Evolutionary conservation across 352 stramenopile genomes (phyloP).

Genomic region (Pythium apleroticum): DNA sequence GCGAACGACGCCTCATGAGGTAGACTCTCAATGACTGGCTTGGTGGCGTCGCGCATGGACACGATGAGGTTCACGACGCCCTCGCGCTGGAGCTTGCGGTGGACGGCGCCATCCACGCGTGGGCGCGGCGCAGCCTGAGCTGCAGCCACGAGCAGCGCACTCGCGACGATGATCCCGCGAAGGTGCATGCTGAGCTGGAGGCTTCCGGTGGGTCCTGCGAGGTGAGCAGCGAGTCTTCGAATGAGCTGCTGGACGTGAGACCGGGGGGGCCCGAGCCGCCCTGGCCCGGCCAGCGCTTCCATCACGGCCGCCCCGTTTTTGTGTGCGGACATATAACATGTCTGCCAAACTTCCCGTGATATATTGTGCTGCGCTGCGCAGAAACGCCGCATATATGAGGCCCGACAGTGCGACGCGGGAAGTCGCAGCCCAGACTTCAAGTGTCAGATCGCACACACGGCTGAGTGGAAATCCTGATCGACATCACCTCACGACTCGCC

Average conservation of each 20-base stretch:
- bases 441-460: too few species aligned
- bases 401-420: not conserved
- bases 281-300: too few species aligned
- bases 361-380: too few species aligned
- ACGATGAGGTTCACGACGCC: slow-evolving; percentile 30
- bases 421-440: too few species aligned
- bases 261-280: too few species aligned
- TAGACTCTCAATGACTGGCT: not conserved
- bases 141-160: not conserved
- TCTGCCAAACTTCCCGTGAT: too few species aligned
- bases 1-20: not conserved
- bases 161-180: not conserved
- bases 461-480: too few species aligned
- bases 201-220: not conserved
- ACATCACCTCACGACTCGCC: too few species aligned
- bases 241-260: not conserved
- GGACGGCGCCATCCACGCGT: slow-evolving; percentile 1
- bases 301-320: too few species aligned
- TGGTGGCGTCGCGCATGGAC: slow-evolving; percentile 19
- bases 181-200: not conserved
- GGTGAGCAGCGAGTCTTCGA: not conserved
- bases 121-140: not conserved
- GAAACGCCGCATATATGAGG: not conserved
- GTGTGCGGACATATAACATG: too few species aligned
- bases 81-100: slow-evolving; percentile 8